Base-by-base conservation (phyloP, 2,329 filamentous ascomycete genomes). In the Botrytis fragariae region DNA sequence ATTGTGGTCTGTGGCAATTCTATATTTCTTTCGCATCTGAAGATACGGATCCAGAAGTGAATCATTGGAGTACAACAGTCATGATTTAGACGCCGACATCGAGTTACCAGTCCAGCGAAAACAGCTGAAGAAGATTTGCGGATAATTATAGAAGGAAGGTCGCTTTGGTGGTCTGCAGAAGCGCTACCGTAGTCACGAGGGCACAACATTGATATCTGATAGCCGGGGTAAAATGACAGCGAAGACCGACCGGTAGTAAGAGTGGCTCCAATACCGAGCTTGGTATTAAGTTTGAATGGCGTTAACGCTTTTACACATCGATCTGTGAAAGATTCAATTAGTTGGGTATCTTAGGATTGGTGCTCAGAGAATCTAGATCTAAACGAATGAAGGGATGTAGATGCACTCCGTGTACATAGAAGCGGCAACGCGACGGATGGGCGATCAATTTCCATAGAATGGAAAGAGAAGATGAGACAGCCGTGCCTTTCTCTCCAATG, bases 111-210 rank as follows among this genome's bases (percentile, higher is more conserved):
- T 42, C 65, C 65, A 57, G 48, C 48, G 39, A 57, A 25, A 25
- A 32, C 37, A 68, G 35, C 48, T 29, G n/a, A 57, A 57, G 48
- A 69, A 42, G 10, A 42, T 68, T 68, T 57, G 48, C 35, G 37
- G 37, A 57, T 57, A 68, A 68, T 68, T 57, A 68, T 68, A 68
- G 65, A 68, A 68, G 48, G 37, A 5, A 14, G 64, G 65, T 68
- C 48, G 48, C 65, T 57, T 68, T 68, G 25, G n/a, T 29, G 65
- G 65, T 68, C 65, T 57, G 37, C 54, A 51, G 37, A 69, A 69
- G 65, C 65, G 65, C 65, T 69, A 42, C 35, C 35, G 37, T 69
- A 32, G 48, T 69, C 65, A 69, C 65, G 65, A 69, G 48, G 35
- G 39, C 37, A 69, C n/a, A 39, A 69, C 18, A 39, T 68, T 44